Evolutionary conservation across 192 early-diverging fungal genomes (phyloP), one percentile per base, ranked within the genome.

Genomic region (Paraglomus occultum): DNA sequence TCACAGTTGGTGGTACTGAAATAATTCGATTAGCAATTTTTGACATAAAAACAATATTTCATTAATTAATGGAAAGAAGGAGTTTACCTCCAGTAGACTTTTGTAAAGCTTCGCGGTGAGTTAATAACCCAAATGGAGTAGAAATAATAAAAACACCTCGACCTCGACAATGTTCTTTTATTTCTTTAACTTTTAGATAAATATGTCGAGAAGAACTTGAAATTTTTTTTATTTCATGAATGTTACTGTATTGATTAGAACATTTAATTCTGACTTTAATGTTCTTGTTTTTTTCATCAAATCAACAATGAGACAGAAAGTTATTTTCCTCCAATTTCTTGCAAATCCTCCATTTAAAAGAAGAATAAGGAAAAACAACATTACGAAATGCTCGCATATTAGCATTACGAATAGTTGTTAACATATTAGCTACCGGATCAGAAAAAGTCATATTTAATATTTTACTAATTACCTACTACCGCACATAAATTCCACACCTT

Each of bases 141-240:
- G 59, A 61, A 43, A 61, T 42, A 5, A 61, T 15, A 45, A 45
- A 61, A 45, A 61, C 8, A 4, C 59, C 8, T 4, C 7, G 59
- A 5, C 14, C n/a, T 17, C 39, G 10, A 43, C 59, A 61, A 43
- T 61, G 12, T 43, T 45, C 46, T 43, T 42, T 43, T 0, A n/a
- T n/a, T n/a, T n/a, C n/a, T n/a, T n/a, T n/a, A n/a, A n/a, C n/a
- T n/a, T n/a, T n/a, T n/a, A n/a, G 46, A 45, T 61, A 7, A 43
- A 61, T 61, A 45, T 61, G 59, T 61, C 46, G 59, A 2, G 42
- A 61, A 61, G 59, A 44, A 45, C 46, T 61, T 14, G 42, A 61
- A 61, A 61, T 61, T 7, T 61, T 61, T 61, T 61, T 40, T 61
- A 61, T 14, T n/a, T 61, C 42, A n/a, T 61, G 42, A 61, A 61